Conservation (phyloP, 805 yeast genomes). For the Metschnikowia drakensbergensis region DNA sequence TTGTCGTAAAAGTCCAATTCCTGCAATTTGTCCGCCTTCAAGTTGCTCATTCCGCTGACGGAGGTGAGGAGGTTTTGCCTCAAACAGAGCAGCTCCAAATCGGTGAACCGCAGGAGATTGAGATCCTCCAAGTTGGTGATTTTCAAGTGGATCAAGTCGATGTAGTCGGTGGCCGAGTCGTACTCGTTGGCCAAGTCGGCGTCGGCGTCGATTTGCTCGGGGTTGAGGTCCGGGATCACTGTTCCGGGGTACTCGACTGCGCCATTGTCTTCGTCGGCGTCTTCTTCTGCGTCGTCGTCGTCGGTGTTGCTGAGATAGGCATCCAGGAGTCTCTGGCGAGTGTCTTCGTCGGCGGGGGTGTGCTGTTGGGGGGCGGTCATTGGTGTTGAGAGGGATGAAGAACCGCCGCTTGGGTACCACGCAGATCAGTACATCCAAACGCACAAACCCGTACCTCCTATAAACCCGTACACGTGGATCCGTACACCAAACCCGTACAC, state of each 20-base stretch:
- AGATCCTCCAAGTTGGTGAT: constrained; percentile 61
- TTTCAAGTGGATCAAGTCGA: constrained; percentile 70
- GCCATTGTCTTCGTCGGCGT: constrained; percentile 27
- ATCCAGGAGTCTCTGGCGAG: constrained; percentile 4
- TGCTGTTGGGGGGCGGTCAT: not conserved
- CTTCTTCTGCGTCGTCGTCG: constrained; percentile 21
- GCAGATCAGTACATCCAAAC: not conserved
- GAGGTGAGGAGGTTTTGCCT: constrained; percentile 80
- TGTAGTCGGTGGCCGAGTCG: constrained; percentile 53
- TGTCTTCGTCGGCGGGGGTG: not conserved
- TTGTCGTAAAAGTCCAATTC: constrained; percentile 92
- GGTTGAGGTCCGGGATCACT: constrained; percentile 41
- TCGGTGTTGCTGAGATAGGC: constrained; percentile 17
- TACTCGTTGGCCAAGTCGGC: constrained; percentile 55
- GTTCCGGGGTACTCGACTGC: constrained; percentile 45
- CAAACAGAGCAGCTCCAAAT: constrained; percentile 60
- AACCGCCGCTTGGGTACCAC: too few relatives aligned
- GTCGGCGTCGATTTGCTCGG: constrained; percentile 65
- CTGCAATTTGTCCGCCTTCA: constrained; percentile 60
- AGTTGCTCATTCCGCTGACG: constrained; percentile 50
- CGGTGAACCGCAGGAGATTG: constrained; percentile 50
- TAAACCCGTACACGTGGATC: too few relatives aligned
- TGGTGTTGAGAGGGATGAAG: not conserved
- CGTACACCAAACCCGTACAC: not conserved
- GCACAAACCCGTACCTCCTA: not conserved